Evolutionary conservation across 768 basidiomycete species (phyloP).

Genomic region (Serendipita vermifera): DNA sequence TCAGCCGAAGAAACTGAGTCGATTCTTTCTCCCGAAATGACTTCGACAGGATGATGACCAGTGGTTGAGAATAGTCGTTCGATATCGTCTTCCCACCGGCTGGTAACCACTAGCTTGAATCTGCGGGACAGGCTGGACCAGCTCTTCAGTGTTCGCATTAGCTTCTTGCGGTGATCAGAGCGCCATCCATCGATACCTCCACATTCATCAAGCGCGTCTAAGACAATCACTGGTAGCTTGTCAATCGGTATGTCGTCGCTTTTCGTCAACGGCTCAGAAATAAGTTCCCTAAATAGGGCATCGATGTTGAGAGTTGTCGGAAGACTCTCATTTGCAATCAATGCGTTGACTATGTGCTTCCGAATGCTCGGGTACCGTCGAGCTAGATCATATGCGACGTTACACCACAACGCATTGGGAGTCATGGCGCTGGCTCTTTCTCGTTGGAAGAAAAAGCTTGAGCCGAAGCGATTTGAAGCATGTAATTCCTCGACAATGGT

Average conservation of each 20-base stretch:
- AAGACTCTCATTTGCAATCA: too few relatives aligned
- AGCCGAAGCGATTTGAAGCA: too few relatives aligned
- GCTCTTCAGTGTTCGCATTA: background rate
- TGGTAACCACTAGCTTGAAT: slow-evolving; percentile 3
- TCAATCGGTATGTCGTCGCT: background rate
- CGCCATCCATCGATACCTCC: background rate
- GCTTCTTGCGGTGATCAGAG: background rate
- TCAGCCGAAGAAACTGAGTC: background rate
- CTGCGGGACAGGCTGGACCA: background rate
- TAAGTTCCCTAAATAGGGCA: too few relatives aligned
- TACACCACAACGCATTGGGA: too few relatives aligned
- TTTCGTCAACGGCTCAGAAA: too few relatives aligned
- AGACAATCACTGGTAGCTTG: background rate
- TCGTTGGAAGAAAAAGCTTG: too few relatives aligned
- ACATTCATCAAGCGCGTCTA: slow-evolving; percentile 7
- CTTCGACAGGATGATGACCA: background rate
- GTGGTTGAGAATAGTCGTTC: background rate
- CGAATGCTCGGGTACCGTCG: too few relatives aligned
- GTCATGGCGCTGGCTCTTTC: too few relatives aligned
- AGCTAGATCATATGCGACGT: too few relatives aligned
- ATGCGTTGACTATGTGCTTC: too few relatives aligned
- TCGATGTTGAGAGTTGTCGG: too few relatives aligned
- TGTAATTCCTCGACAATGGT: too few relatives aligned
- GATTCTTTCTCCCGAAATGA: background rate
- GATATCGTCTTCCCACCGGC: background rate